Percentiles rank a stretch among this genome's conserved stretches.
Evolutionary conservation across 2,329 filamentous ascomycete genomes (phyloP).

Genomic region (Stagonosporopsis rhizophila): DNA sequence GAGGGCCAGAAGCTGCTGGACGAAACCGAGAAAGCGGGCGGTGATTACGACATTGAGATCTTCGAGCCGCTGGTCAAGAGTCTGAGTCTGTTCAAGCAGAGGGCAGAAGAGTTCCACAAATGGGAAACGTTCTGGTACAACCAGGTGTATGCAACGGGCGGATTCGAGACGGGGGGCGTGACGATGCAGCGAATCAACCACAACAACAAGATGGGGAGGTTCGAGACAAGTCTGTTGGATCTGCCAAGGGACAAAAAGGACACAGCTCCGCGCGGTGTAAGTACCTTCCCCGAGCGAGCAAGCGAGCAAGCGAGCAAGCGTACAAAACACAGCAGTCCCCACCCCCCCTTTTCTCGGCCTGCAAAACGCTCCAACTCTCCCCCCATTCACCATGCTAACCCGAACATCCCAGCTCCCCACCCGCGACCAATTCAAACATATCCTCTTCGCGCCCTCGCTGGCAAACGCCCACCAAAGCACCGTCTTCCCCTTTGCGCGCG

Average conservation of each 20-base stretch:
- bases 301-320: no score
- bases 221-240: slow-evolving; percentile 86
- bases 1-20: slow-evolving; percentile 75
- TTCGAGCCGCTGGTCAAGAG: slow-evolving; percentile 69
- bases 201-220: slow-evolving; percentile 78
- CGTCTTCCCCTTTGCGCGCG: slow-evolving; percentile 83
- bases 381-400: no score
- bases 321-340: no score
- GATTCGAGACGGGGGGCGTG: slow-evolving; percentile 76
- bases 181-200: slow-evolving; percentile 73
- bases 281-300: slow-evolving; percentile 41
- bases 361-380: no score
- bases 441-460: slow-evolving; percentile 82
- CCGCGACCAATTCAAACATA: slow-evolving; percentile 91
- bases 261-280: slow-evolving; percentile 65
- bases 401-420: slow-evolving; percentile 65
- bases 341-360: no score
- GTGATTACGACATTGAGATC: slow-evolving; percentile 54
- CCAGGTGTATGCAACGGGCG: slow-evolving; percentile 71
- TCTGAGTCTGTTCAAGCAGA: slow-evolving; percentile 64
- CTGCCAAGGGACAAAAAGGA: slow-evolving; percentile 62
- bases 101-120: slow-evolving; percentile 70
- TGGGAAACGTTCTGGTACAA: slow-evolving; percentile 83
- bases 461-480: slow-evolving; percentile 72
- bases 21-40: slow-evolving; percentile 59